phyloP scores from a whole-genome alignment of 305 asterid species.

The Solanum hybrid region DNA sequence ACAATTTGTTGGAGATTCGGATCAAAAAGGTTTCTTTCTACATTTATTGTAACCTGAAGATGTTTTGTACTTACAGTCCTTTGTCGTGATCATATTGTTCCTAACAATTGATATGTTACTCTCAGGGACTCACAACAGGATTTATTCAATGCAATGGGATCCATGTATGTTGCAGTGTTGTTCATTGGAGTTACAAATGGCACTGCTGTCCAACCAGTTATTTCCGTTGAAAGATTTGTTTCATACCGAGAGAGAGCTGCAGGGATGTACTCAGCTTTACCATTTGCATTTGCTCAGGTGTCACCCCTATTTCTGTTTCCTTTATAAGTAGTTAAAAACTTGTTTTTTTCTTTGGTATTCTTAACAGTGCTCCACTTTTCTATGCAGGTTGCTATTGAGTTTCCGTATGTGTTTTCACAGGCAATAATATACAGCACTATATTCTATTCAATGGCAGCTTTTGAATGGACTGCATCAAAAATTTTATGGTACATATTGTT shows the following conservation, averaged over 20 bases:
- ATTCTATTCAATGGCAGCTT: conserved; percentile 78
- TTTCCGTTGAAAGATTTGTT: conserved; percentile 90
- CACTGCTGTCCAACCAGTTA: conserved; percentile 90
- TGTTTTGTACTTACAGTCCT: not conserved
- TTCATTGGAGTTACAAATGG: conserved; percentile 77
- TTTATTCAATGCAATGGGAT: conserved; percentile 91
- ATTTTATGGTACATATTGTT: conserved; percentile 65
- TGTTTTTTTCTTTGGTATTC: not conserved
- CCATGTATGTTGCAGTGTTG: conserved; percentile 82
- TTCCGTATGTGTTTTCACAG: conserved; percentile 78
- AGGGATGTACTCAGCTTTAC: conserved; percentile 89
- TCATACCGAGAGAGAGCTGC: conserved; percentile 95
- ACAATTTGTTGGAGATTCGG: conserved; percentile 92
- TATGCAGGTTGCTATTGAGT: conserved; percentile 78
- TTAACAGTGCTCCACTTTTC: conserved; percentile 1
- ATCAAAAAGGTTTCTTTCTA: conserved; percentile 53
- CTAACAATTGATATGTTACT: not conserved
- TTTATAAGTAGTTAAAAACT: not conserved
- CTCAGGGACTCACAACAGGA: conserved; percentile 7
- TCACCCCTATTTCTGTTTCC: conserved; percentile 6
- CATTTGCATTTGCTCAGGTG: conserved; percentile 91
- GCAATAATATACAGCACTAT: conserved; percentile 56
- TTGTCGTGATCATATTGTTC: not conserved
- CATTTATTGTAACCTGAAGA: not conserved
- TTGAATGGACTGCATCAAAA: conserved; percentile 67